Conservation (phyloP, 768 basidiomycete species). For the Pleurotus tuoliensis region DNA sequence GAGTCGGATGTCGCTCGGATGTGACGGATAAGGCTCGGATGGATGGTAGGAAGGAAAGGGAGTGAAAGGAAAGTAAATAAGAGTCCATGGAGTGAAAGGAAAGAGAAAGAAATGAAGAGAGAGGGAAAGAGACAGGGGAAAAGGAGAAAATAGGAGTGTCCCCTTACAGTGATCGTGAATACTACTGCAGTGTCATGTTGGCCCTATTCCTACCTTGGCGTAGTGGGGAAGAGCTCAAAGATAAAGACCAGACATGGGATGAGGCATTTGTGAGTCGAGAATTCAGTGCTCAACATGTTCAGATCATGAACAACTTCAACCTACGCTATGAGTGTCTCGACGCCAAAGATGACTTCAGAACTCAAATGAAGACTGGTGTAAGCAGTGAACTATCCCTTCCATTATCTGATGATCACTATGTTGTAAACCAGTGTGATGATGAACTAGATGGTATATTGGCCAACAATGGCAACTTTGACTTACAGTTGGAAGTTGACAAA, state of each 20-base stretch:
- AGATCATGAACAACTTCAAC: conserved; percentile 21
- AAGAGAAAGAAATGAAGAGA: too few relatives aligned
- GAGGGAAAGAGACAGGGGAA: too few relatives aligned
- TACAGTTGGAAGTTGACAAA: background rate
- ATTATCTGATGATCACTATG: background rate
- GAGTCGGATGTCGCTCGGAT: too few relatives aligned
- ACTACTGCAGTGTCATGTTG: conserved; percentile 29
- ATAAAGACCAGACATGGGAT: conserved; percentile 15
- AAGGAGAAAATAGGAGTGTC: too few relatives aligned
- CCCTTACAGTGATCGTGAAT: too few relatives aligned
- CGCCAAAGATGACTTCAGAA: conserved; percentile 19
- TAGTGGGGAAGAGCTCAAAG: conserved; percentile 22
- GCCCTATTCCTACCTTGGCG: conserved; percentile 30
- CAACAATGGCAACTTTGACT: background rate
- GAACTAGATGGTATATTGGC: background rate
- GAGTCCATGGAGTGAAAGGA: too few relatives aligned
- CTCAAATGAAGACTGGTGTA: conserved; percentile 12
- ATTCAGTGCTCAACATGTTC: conserved; percentile 8
- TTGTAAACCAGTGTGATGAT: background rate
- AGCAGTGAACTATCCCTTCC: background rate
- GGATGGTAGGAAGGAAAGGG: too few relatives aligned
- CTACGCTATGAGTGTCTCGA: conserved; percentile 11
- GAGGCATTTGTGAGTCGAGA: conserved; percentile 12
- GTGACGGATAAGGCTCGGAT: too few relatives aligned
- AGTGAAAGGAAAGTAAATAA: too few relatives aligned